Evolutionary conservation across 2,329 filamentous ascomycete species (phyloP).

Genomic region (Xylaria sp.): DNA sequence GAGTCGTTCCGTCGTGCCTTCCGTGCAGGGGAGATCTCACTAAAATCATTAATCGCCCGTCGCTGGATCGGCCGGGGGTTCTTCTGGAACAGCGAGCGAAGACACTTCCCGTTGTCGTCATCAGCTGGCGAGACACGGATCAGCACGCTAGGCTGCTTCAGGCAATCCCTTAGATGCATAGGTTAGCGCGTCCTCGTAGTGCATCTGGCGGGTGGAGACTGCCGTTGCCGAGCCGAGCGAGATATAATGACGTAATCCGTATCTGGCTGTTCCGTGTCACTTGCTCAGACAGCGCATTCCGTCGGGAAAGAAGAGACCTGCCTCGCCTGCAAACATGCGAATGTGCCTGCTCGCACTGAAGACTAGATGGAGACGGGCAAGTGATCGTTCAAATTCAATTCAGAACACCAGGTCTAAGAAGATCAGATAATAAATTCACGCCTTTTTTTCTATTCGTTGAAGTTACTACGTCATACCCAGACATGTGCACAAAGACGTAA

Average conservation of each 20-base stretch:
- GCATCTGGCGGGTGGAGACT: not conserved
- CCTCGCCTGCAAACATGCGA: too few relatives aligned
- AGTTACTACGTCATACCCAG: not conserved
- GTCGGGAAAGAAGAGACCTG: too few relatives aligned
- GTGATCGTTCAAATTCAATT: too few relatives aligned
- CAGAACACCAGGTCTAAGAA: too few relatives aligned
- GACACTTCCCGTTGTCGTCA: not conserved
- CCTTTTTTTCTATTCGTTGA: not conserved
- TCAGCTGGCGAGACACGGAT: not conserved
- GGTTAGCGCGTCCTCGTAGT: too few relatives aligned
- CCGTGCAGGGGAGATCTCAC: not conserved
- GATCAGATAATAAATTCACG: too few relatives aligned
- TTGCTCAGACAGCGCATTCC: too few relatives aligned
- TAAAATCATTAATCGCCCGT: not conserved
- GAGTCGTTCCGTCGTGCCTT: constrained; percentile 2
- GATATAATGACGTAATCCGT: not conserved
- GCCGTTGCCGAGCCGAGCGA: not conserved
- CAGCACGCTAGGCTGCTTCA: not conserved
- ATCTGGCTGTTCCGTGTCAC: too few relatives aligned
- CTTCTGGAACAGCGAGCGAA: not conserved
- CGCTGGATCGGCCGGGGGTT: not conserved
- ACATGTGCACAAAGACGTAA: not conserved
- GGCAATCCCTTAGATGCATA: not conserved
- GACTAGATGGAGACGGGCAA: too few relatives aligned
- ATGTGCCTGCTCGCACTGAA: too few relatives aligned